Percentiles rank a stretch among this genome's conserved stretches.
phyloP scores from a whole-genome alignment of 345 rosid species.

The Citrus hindsii region DNA sequence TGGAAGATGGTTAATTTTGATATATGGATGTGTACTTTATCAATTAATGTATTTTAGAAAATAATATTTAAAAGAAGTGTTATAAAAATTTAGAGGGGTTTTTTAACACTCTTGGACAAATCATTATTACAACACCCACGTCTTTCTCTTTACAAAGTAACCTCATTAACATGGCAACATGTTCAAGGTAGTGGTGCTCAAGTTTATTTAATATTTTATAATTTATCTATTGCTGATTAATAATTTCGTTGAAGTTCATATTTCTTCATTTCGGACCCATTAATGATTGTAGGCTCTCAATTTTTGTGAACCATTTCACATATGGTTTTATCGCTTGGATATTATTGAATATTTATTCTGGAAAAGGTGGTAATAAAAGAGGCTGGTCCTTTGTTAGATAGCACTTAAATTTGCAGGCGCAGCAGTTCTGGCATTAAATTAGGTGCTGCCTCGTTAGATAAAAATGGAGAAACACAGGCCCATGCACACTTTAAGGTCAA shows the following conservation, averaged over 20 bases:
- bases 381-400: neutral
- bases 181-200: neutral
- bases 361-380: neutral
- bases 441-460: neutral
- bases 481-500: neutral
- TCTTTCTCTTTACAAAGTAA: neutral
- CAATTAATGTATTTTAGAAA: too few species aligned
- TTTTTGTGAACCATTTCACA: neutral
- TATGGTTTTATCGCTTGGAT: neutral
- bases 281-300: neutral
- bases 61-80: too few species aligned
- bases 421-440: neutral
- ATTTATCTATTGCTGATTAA: neutral
- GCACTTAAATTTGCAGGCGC: neutral
- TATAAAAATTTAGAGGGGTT: too few species aligned
- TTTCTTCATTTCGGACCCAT: neutral
- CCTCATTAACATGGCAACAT: neutral
- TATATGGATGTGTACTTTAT: too few species aligned
- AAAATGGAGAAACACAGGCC: too few species aligned
- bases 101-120: too few species aligned
- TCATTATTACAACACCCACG: too few species aligned
- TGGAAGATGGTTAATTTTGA: too few species aligned
- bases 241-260: neutral
- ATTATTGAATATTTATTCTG: neutral
- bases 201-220: neutral